Percentiles rank a stretch among this genome's conserved stretches.
phyloP scores from a whole-genome alignment of 2,329 filamentous ascomycete species.

The Penicillium sp. region DNA sequence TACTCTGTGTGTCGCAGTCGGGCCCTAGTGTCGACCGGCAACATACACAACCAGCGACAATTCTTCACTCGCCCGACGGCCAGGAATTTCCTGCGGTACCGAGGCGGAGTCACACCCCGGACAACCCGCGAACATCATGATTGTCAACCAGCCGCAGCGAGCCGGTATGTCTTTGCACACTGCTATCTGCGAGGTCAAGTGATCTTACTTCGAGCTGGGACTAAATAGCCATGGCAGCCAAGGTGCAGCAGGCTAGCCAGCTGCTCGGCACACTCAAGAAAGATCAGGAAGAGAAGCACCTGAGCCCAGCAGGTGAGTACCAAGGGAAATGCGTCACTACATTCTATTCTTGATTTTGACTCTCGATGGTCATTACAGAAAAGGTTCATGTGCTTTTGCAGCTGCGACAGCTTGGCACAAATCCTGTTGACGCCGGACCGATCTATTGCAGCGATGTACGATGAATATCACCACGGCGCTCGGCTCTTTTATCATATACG shows the following conservation, averaged over 20 bases:
- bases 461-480: not conserved
- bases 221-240: constrained; percentile 50
- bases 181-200: not conserved
- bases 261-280: constrained; percentile 63
- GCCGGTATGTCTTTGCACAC: constrained; percentile 24
- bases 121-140: constrained; percentile 22
- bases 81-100: not conserved
- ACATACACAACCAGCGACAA: not conserved
- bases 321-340: not conserved
- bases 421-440: constrained; percentile 70
- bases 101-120: not conserved
- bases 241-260: constrained; percentile 67
- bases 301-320: constrained; percentile 62
- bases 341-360: constrained; percentile 6
- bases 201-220: not conserved
- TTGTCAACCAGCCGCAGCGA: constrained; percentile 26
- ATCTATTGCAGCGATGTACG: constrained; percentile 80
- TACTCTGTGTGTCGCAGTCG: not conserved
- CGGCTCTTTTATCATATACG: not conserved
- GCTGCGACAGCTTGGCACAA: constrained; percentile 77
- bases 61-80: not conserved
- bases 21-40: not conserved
- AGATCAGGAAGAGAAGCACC: constrained; percentile 62
- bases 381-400: constrained; percentile 53
- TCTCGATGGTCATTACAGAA: constrained; percentile 24